phyloP scores from a whole-genome alignment of 495 filamentous ascomycete species.

The Sordaria brevicollis region DNA sequence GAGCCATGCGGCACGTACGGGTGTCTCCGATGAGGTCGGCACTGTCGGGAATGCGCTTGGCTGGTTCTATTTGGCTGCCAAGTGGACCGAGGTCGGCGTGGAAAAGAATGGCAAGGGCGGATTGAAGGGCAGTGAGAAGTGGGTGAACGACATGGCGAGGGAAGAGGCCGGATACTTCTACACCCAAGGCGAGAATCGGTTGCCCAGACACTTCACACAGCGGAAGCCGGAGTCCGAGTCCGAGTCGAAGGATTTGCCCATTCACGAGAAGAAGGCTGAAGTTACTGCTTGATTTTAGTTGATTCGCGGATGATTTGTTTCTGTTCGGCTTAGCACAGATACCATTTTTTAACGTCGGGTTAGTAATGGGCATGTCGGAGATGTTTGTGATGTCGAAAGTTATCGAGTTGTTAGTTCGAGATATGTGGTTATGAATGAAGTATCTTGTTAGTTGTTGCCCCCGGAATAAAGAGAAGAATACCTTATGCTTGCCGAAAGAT shows the following conservation, averaged over 20 bases:
- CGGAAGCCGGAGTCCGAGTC: constrained; percentile 10
- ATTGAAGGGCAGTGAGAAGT: constrained; percentile 39
- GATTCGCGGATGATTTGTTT: neutral
- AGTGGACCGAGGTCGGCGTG: constrained; percentile 38
- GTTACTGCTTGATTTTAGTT: neutral
- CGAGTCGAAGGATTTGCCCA: constrained; percentile 5
- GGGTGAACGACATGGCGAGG: constrained; percentile 75
- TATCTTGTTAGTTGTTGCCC: neutral
- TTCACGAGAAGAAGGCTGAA: neutral
- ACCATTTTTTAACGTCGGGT: neutral
- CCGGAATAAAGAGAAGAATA: neutral
- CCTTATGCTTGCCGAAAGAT: no score
- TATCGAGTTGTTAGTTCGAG: neutral
- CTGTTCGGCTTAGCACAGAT: neutral
- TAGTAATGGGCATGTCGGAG: neutral
- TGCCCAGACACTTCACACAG: constrained; percentile 41
- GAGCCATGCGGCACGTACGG: constrained; percentile 51
- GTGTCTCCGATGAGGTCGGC: constrained; percentile 73
- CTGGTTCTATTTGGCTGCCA: constrained; percentile 69
- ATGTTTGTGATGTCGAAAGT: no score
- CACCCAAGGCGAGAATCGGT: constrained; percentile 46
- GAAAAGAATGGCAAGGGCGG: constrained; percentile 27
- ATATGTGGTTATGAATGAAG: neutral
- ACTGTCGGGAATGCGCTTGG: constrained; percentile 70
- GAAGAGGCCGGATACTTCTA: constrained; percentile 53